Base-by-base conservation (phyloP, 106 monocot species). In the Dioscorea alata region DNA sequence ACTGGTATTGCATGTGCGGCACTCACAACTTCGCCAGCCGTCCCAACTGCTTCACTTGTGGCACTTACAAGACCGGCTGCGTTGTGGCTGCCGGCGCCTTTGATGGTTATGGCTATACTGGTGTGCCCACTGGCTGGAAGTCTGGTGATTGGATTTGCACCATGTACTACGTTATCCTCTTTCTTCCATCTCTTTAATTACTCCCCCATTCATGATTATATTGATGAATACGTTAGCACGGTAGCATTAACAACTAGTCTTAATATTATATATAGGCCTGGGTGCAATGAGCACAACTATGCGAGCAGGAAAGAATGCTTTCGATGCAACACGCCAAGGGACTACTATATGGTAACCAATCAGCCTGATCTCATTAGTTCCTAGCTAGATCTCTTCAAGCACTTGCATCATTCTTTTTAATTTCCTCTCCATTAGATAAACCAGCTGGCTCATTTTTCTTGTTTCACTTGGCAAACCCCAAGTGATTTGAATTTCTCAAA, bases 11-110 rank as follows among this genome's bases (percentile, higher is more conserved):
- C 73, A 23, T 66, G 6, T 78, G 83, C 48, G 78, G 78, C 24
- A 61, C 56, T n/a, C 83, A 71, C 49, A 83, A 83, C 70, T 83
- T 67, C 62, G 83, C 78, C 14, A 78, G 78, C 63, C 78, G 83
- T 16, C 31, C 78, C 24, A 78, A 32, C 67, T 83, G 83, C 67
- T 78, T 74, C 70, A 78, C 71, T 31, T 83, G 83, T 18, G 74
- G 74, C 18, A 56, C 60, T 4, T 68, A 54, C 57, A 82, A 77
- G 76, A 63, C 60, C 32, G 58, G 65, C 2, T 58, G 60, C 20
- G 24, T 57, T 28, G 50, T 50, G 6, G 24, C 6, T 42, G 18
- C n/a, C 0, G 59, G 34, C 1, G 61, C 53, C 19, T 76, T 69
- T 31, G 64, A 70, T 9, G 12, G 71, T 16, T 48, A 14, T 24